Evolutionary conservation across 148 eudicot species (phyloP).

Genomic region (Arctostaphylos glauca): DNA sequence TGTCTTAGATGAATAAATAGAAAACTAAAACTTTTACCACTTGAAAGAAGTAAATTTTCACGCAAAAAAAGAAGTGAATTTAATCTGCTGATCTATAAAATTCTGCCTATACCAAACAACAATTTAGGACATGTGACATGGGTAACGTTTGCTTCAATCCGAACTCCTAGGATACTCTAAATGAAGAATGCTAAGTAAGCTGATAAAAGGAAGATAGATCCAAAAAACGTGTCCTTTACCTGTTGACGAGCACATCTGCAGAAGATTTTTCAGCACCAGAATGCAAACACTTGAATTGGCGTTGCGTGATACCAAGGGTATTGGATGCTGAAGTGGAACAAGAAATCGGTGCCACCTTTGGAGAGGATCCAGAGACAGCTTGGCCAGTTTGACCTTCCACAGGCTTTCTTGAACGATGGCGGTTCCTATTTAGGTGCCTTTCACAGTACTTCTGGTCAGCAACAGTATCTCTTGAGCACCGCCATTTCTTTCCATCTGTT

Average conservation of each 20-base stretch:
- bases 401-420: constrained; percentile 19
- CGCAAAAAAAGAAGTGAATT: constrained; percentile 15
- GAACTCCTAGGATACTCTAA: neutral
- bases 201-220: constrained; percentile 16
- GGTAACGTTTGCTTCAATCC: neutral
- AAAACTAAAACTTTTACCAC: no score
- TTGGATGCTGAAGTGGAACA: constrained; percentile 4
- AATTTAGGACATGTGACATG: neutral
- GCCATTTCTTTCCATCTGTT: constrained; percentile 15
- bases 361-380: constrained; percentile 38
- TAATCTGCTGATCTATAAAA: neutral
- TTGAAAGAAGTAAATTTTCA: no score
- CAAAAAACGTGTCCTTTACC: constrained; percentile 27
- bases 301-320: neutral
- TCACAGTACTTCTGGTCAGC: constrained; percentile 16
- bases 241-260: constrained; percentile 38
- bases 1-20: no score
- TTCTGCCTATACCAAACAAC: neutral
- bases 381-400: constrained; percentile 55
- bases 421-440: constrained; percentile 10
- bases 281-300: constrained; percentile 13
- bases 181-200: neutral
- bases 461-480: constrained; percentile 12
- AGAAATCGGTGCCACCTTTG: constrained; percentile 5
- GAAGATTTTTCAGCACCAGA: constrained; percentile 39